phyloP scores from a whole-genome alignment of 75 land plant species.

The Pseudotsuga menziesii region DNA sequence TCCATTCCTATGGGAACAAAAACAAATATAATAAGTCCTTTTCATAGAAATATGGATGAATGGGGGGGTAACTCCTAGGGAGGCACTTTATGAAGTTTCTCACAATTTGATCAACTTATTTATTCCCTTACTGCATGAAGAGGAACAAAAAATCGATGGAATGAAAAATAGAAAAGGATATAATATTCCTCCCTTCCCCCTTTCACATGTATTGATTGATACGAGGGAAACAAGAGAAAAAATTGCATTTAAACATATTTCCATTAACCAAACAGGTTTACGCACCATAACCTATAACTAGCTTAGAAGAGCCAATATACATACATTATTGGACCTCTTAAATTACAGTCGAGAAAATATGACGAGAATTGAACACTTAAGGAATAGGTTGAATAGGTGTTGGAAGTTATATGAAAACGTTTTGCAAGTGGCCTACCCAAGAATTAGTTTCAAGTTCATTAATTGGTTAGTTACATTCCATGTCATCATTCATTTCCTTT shows the following conservation, averaged over 20 bases:
- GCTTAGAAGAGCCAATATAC: no score
- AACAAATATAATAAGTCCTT: no score
- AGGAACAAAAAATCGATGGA: not conserved
- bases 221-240: not conserved
- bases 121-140: conserved; percentile 23
- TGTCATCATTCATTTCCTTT: not conserved
- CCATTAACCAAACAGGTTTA: no score
- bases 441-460: not conserved
- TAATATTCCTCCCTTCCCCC: no score
- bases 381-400: not conserved
- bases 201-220: not conserved
- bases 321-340: no score
- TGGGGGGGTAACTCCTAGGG: no score
- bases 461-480: not conserved
- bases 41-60: no score
- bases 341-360: no score
- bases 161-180: not conserved
- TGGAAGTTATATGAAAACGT: not conserved
- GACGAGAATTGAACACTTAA: not conserved
- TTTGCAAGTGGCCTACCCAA: not conserved
- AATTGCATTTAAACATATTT: no score
- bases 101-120: conserved; percentile 20
- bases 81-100: no score
- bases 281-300: no score
- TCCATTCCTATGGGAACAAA: no score